Evolutionary conservation across 805 yeast species (phyloP), one percentile per base, ranked within the genome.

Genomic region (Isabelozyma heimii): DNA sequence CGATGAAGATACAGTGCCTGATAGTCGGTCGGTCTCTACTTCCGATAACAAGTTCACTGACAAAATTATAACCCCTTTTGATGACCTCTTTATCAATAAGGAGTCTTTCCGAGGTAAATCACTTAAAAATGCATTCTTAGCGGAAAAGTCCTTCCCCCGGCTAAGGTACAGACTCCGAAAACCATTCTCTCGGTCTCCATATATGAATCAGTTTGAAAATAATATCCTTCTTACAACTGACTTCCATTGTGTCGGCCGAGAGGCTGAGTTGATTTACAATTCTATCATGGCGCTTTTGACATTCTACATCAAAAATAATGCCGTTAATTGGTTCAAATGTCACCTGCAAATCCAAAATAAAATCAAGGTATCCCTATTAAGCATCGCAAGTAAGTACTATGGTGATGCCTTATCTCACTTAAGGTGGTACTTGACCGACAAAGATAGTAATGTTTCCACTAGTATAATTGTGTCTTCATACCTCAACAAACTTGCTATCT

Each of bases 401-500:
- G 56, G 51, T 13, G 16, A 40, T 4, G 51, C 60, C 13, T 47
- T 59, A 47, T 27, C 51, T 42, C 20, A 47, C 26, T 14, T 52
- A 45, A 39, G 47, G 38, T 15, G 43, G 24, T n/a, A 41, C 20
- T 10, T 44, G 8, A 33, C 35, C 1, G 15, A 37, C 9, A 44
- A 42, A 12, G 30, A 52, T 24, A 50, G 42, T 48, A 47, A 57
- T 38, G 49, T 57, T 5, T 49, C 55, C 9, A 39, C 58, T 8
- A 54, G 63, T 7, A 49, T 62, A 17, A 49, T 60, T 4, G 59
- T 55, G 5, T 51, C 58, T 15, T 56, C 59, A 10, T 24, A 58
- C 9, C 53, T 64, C 5, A 60, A 60, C 43, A 61, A 56, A 37
- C 49, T 59, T 8, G 51, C 62, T 30, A 53, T 62, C 20, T 61